Conservation (phyloP, 2,329 filamentous ascomycete species). For the Aureobasidium sp. region DNA sequence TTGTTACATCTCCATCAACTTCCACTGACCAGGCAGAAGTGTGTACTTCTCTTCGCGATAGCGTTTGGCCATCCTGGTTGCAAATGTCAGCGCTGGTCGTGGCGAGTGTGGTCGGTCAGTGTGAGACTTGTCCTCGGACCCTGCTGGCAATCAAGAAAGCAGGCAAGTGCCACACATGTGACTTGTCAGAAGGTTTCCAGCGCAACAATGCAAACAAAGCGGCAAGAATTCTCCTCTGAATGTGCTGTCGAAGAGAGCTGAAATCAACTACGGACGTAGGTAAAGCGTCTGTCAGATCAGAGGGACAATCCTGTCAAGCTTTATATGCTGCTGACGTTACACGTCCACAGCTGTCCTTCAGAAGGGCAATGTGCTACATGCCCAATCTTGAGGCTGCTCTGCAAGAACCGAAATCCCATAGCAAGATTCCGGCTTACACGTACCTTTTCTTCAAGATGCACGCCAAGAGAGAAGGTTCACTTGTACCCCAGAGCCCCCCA, state of each 20-base stretch:
- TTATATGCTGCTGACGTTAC: constrained; percentile 9
- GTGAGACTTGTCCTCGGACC: not conserved
- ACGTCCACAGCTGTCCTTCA: not conserved
- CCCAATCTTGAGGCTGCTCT: not conserved
- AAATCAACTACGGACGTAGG: constrained; percentile 5
- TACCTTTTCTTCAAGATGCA: not conserved
- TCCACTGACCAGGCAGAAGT: not conserved
- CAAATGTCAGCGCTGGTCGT: not conserved
- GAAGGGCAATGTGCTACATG: not conserved
- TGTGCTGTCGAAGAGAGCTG: not conserved
- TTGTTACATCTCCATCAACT: not conserved
- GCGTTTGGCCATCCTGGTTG: not conserved
- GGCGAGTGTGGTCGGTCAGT: not conserved
- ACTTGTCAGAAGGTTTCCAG: not conserved
- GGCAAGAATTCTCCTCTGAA: not conserved
- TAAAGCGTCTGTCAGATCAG: constrained; percentile 10
- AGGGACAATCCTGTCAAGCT: not conserved
- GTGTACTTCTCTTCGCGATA: not conserved
- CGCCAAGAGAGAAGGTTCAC: not conserved
- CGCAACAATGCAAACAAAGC: constrained; percentile 6
- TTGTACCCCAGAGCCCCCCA: not conserved
- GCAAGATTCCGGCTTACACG: not conserved
- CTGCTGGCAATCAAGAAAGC: not conserved
- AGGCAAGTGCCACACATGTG: not conserved
- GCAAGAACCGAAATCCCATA: not conserved